Conservation (phyloP, 2,329 filamentous ascomycete genomes). For the Byssoonygena ceratinophila region DNA sequence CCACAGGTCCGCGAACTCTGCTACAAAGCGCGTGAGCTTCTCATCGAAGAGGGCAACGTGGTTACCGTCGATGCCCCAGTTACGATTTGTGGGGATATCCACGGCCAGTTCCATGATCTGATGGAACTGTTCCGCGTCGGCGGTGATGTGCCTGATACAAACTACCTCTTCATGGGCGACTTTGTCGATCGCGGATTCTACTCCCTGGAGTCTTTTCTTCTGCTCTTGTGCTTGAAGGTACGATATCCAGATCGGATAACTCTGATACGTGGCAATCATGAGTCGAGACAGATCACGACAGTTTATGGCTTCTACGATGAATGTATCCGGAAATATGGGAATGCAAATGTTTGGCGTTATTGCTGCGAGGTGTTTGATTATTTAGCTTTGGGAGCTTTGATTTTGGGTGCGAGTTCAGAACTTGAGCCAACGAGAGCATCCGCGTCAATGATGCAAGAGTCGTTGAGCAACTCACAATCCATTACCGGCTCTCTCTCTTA, state of each 20-base stretch:
- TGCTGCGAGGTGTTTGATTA: conserved; percentile 99
- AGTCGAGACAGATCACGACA: conserved; percentile 93
- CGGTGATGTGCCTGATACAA: conserved; percentile 92
- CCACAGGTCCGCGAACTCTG: conserved; percentile 91
- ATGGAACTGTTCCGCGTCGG: conserved; percentile 93
- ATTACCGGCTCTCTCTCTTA: conserved; percentile 1
- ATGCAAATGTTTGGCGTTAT: conserved; percentile 97
- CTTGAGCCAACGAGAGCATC: conserved; percentile 48
- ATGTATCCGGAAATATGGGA: conserved; percentile 95
- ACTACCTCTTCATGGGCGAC: conserved; percentile 95
- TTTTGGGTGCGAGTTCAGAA: conserved; percentile 75
- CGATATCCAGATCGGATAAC: conserved; percentile 94
- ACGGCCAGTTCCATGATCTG: neutral
- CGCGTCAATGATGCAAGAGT: conserved; percentile 31
- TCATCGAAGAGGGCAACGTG: conserved; percentile 99
- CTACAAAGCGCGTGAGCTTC: conserved; percentile 93
- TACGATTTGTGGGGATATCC: conserved; percentile 94
- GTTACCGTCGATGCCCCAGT: conserved; percentile 92
- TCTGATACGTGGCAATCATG: conserved; percentile 93
- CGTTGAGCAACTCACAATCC: conserved; percentile 5
- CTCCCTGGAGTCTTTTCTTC: conserved; percentile 95
- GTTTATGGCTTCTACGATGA: conserved; percentile 99
- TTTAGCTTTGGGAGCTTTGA: conserved; percentile 88
- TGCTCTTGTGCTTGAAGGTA: conserved; percentile 92
- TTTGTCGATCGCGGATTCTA: conserved; percentile 98